Conservation (phyloP, 2,329 filamentous ascomycete species). For the Colletotrichum lupini region DNA sequence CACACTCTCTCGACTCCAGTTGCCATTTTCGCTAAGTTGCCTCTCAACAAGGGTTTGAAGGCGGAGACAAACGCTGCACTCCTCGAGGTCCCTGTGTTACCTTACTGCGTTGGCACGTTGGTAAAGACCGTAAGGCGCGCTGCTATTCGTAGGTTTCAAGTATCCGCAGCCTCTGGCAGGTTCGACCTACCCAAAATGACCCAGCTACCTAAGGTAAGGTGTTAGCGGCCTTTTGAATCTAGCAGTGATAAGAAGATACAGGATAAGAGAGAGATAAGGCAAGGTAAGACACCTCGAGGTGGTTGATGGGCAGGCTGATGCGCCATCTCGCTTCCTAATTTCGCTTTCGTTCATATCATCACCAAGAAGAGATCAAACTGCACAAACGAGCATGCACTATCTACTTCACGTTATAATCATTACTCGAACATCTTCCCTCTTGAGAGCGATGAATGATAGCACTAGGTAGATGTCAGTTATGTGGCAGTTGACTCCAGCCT, state of each 20-base stretch:
- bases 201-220: neutral
- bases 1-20: constrained; percentile 16
- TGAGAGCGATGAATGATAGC: neutral
- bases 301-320: neutral
- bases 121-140: no score
- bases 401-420: neutral
- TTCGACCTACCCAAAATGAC: neutral
- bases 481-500: neutral
- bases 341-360: neutral
- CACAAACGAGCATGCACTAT: neutral
- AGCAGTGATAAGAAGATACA: neutral
- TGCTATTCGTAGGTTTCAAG: neutral
- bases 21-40: constrained; percentile 2
- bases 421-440: neutral
- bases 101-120: no score
- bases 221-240: neutral
- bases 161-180: neutral
- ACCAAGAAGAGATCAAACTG: neutral
- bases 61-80: neutral
- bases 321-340: neutral
- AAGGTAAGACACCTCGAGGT: constrained; percentile 8
- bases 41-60: neutral
- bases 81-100: neutral
- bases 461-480: neutral
- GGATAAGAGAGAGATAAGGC: neutral